These are phyloP conservation scores for Leccinum huronense DNA, from an alignment of 1,284 basidiomycete genomes.

Conservation along the genomic window DNA sequence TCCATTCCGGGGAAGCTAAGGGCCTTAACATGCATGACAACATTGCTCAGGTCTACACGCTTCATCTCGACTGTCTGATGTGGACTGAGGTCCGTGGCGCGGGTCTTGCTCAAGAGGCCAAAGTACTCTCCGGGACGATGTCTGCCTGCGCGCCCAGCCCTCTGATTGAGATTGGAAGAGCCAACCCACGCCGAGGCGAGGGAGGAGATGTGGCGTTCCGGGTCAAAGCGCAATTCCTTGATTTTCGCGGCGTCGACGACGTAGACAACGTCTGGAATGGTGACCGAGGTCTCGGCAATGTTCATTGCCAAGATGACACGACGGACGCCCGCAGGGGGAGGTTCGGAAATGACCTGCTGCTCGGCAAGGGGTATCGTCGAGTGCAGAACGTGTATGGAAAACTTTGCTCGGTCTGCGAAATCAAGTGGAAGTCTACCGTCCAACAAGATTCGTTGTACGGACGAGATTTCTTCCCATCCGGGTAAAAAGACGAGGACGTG, in stretches of 20 bases:
- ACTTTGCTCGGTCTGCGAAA: slow-evolving; percentile 61
- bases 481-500: slow-evolving; percentile 92
- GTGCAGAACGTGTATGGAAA: slow-evolving; percentile 85
- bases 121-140: slow-evolving; percentile 92
- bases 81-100: slow-evolving; percentile 65
- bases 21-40: slow-evolving; percentile 98
- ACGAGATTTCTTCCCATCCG: slow-evolving; percentile 90
- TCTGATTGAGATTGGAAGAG: slow-evolving; percentile 89
- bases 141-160: slow-evolving; percentile 92
- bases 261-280: slow-evolving; percentile 95
- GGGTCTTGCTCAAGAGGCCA: slow-evolving; percentile 73
- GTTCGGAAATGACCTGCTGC: slow-evolving; percentile 89
- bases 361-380: slow-evolving; percentile 89
- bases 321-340: slow-evolving; percentile 73
- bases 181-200: slow-evolving; percentile 91
- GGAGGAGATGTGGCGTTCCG: slow-evolving; percentile 82
- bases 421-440: slow-evolving; percentile 61
- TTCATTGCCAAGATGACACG: slow-evolving; percentile 93
- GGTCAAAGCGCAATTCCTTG: slow-evolving; percentile 94
- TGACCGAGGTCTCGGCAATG: slow-evolving; percentile 95
- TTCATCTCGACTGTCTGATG: slow-evolving; percentile 98
- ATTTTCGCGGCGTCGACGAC: slow-evolving; percentile 89
- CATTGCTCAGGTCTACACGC: slow-evolving; percentile 85
- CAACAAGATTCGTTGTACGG: slow-evolving; percentile 69
- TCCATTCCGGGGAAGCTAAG: slow-evolving; percentile 86